These are phyloP conservation scores for Plasmodium reichenowi DNA, from an alignment of 169 alveolate species.

Conservation along the genomic window DNA sequence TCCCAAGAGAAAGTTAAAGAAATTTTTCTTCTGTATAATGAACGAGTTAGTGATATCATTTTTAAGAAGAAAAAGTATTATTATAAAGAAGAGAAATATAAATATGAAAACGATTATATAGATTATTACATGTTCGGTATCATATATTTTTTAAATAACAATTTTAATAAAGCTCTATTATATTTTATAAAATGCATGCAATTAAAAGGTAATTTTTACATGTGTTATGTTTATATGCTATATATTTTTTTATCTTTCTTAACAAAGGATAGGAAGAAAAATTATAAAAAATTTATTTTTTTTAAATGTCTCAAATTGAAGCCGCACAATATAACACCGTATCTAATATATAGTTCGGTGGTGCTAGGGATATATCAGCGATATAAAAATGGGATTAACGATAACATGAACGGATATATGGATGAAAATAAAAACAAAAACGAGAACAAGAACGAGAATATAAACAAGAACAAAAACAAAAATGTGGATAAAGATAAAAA, in stretches of 20 bases:
- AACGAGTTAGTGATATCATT: not conserved
- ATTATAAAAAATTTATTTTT: slow-evolving; percentile 22
- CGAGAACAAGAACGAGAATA: no score
- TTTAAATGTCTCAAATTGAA: slow-evolving; percentile 22
- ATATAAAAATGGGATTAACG: no score
- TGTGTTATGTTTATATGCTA: slow-evolving; percentile 14
- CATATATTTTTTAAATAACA: slow-evolving; percentile 21
- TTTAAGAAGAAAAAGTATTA: slow-evolving; percentile 9
- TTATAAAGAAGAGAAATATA: slow-evolving; percentile 2
- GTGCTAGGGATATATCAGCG: slow-evolving; percentile 10
- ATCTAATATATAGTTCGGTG: slow-evolving; percentile 25
- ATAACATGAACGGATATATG: no score
- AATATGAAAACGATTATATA: slow-evolving; percentile 16
- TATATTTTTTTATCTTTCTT: not conserved
- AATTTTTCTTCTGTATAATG: slow-evolving; percentile 18
- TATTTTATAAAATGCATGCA: slow-evolving; percentile 12
- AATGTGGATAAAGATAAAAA: no score
- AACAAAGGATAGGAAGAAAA: not conserved
- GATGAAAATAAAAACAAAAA: no score
- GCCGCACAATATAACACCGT: slow-evolving; percentile 17
- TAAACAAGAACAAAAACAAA: no score
- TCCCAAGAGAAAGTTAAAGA: slow-evolving; percentile 16
- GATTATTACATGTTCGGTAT: slow-evolving; percentile 47
- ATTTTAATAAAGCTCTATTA: slow-evolving; percentile 6
- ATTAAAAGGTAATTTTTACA: slow-evolving; percentile 10